Evolutionary conservation across 768 basidiomycete genomes (phyloP), one percentile per base, ranked within the genome.

Genomic region (Boletus reticulatus): DNA sequence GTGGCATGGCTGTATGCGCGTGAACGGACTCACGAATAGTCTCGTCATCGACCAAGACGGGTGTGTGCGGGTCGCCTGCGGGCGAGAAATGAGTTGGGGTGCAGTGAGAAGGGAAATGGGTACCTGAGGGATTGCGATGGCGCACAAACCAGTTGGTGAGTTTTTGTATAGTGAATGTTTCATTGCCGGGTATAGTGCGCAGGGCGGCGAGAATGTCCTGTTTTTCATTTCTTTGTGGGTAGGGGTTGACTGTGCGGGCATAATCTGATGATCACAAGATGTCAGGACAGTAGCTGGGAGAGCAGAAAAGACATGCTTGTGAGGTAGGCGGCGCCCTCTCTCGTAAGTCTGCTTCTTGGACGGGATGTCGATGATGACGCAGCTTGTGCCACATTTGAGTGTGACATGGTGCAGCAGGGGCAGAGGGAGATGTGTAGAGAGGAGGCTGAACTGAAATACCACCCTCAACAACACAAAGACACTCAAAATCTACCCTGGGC

Each of bases 71-170:
- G 7, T 56, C 50, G 24, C 10, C 48, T 55, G 43, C 3, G 24
- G 6, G 29, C 14, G 24, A 4, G 0, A 4, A 9, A 22, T 45
- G 38, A 50, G 57, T 32, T 7, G 24, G 32, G 10, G 47, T 14
- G 34, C 19, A n/a, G 19, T 5, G 13, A 3, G 1, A 12, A 0
- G 19, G 14, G 12, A 10, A 20, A 24, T 11, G 17, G 41, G 36
- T 12, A 54, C 45, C 43, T 4, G 49, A 8, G 3, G 43, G 42
- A 13, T 36, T 48, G 37, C 68, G 68, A 46, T 67, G 38, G 29
- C 71, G 67, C 2, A 16, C 0, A 4, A 71, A 63, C 71, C 71
- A 71, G 19, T 8, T 34, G 10, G 1, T 37, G 13, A 70, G 55
- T 7, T 57, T 67, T 7, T 52, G 54, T 14, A 62, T 6, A 1